phyloP scores from a whole-genome alignment of 129 eudicot genomes.

The Arctium minus region DNA sequence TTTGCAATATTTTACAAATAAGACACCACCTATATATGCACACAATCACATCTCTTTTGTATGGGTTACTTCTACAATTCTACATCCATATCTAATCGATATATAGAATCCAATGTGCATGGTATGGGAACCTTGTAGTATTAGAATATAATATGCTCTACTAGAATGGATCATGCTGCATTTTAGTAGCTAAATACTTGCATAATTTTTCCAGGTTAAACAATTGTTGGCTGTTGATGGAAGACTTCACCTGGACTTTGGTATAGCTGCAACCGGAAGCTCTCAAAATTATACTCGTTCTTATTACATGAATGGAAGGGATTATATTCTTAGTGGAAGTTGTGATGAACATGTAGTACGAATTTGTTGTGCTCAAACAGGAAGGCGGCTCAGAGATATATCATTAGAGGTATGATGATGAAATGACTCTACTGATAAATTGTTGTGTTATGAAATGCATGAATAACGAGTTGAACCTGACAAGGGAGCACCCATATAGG shows the following conservation, averaged over 20 bases:
- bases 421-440: neutral
- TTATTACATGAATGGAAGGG: constrained; percentile 91
- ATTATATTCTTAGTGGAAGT: constrained; percentile 92
- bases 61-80: neutral
- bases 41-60: neutral
- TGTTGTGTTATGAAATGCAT: neutral
- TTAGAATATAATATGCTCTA: neutral
- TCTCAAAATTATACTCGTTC: constrained; percentile 94
- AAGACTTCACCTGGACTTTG: constrained; percentile 81
- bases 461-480: neutral
- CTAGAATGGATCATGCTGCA: neutral
- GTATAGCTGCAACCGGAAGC: constrained; percentile 77
- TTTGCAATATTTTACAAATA: neutral
- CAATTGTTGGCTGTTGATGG: constrained; percentile 94
- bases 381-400: constrained; percentile 86
- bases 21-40: neutral
- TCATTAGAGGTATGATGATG: constrained; percentile 58
- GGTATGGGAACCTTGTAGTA: neutral
- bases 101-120: neutral
- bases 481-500: neutral
- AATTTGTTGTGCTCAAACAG: constrained; percentile 90
- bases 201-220: constrained; percentile 55
- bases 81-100: neutral
- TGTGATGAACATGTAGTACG: constrained; percentile 93
- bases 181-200: neutral